Base-by-base conservation (phyloP, 495 filamentous ascomycete genomes). In the Aspergillus asperescens region DNA sequence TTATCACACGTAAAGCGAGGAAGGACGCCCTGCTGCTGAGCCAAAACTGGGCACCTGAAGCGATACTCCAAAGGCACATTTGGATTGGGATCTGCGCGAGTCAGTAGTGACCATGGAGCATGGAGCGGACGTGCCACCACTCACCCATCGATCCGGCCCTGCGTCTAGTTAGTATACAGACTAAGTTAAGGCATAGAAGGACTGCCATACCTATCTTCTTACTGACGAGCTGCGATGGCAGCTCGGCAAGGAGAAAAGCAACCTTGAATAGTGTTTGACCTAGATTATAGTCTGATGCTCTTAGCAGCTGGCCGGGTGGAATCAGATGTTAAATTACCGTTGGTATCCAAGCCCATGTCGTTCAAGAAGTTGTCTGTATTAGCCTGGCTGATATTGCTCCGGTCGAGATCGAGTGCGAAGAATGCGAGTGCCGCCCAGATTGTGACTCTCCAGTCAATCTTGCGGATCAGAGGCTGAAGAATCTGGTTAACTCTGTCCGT, bases 181-280 rank as follows among this genome's bases (percentile, higher is more conserved):
- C 16, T 7, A 20, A 20, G 16, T 19, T 25, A 44, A 7, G 3
- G 2, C 7, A 39, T 4, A 39, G 15, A 20, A 20, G 35, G 7
- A 29, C 27, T 10, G 4, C 3, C 27, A 20, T 32, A 47, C 88
- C 88, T 16, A 46, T 46, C 63, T 76, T 79, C 62, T 91, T 90
- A 23, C 76, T 80, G 19, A 89, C 65, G 0, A 90, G 70, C 56
- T 90, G 87, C 0, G 85, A 89, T 0, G 87, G 87, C 12, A 90
- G 67, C 58, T 90, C 86, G 0, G 86, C 84, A 10, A 74, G 64
- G 4, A 90, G 67, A 60, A 90, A 91, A 0, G 64, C 70, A 8
- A 85, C 42, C 46, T 77, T 77, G 65, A 87, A 91, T 32, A 90
- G 84, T 1, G 84, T 86, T 60, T 87, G 84, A 0, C 85, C 86